Evolutionary conservation across 1,284 basidiomycete species (phyloP).

Genomic region (Ceratobasidium sp.): DNA sequence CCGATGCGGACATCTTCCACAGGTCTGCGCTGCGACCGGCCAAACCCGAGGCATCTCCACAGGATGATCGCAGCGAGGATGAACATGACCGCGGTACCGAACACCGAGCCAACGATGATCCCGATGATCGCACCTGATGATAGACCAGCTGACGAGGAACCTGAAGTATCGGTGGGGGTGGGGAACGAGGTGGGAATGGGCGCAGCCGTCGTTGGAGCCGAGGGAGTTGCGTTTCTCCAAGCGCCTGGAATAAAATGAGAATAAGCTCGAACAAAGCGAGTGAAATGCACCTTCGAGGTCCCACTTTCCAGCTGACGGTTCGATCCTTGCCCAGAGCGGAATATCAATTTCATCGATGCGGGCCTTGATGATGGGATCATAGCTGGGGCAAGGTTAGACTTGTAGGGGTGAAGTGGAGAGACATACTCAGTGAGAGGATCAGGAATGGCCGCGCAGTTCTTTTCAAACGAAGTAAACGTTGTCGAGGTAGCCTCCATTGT

Average conservation of each 20-base stretch:
- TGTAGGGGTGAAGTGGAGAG: neutral
- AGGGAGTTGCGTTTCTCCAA: conserved; percentile 13
- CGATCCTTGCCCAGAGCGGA: conserved; percentile 16
- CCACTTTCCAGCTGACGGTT: conserved; percentile 21
- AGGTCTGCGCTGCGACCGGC: neutral
- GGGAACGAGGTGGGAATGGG: conserved; percentile 13
- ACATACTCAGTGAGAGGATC: conserved; percentile 7
- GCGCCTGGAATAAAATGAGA: neutral
- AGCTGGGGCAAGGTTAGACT: neutral
- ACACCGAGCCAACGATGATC: conserved; percentile 29
- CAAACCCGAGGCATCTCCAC: conserved; percentile 1
- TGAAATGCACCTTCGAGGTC: conserved; percentile 3
- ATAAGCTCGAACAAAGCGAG: neutral
- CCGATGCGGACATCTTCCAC: conserved; percentile 12
- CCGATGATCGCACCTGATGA: conserved; percentile 15
- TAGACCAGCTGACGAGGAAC: neutral
- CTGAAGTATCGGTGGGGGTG: neutral
- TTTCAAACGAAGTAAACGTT: conserved; percentile 28
- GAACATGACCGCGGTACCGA: conserved; percentile 29
- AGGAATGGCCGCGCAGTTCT: conserved; percentile 12
- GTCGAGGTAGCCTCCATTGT: conserved; percentile 29
- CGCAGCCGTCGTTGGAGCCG: neutral
- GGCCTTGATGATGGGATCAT: conserved; percentile 14
- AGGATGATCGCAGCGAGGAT: conserved; percentile 9
- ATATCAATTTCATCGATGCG: conserved; percentile 2